Evolutionary conservation across 78 protist species (phyloP).

Genomic region (Dictyostelium intermedium): DNA sequence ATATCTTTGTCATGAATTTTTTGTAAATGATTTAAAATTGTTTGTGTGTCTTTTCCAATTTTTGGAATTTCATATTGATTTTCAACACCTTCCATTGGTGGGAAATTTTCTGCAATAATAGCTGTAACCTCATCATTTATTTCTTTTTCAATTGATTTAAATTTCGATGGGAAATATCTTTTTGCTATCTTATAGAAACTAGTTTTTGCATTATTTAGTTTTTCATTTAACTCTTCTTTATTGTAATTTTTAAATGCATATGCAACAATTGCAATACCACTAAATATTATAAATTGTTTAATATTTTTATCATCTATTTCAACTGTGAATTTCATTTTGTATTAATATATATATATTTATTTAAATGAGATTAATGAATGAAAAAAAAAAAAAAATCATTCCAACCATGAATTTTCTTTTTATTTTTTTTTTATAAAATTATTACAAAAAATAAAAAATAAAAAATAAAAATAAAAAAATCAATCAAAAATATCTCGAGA

Average conservation of each 20-base stretch:
- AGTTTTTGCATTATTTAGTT: not conserved
- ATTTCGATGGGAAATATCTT: not conserved
- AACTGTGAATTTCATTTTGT: not conserved
- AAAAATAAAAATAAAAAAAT: no score
- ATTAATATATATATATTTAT: not conserved
- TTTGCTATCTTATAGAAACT: constrained; percentile 6
- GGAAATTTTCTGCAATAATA: constrained; percentile 36
- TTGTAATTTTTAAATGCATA: not conserved
- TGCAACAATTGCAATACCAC: not conserved
- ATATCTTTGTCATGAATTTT: constrained; percentile 16
- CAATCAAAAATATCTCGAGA: no score
- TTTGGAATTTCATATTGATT: constrained; percentile 12
- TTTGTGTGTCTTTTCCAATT: not conserved
- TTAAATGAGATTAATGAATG: not conserved
- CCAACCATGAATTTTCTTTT: no score
- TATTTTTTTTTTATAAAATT: no score
- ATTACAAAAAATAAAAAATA: no score
- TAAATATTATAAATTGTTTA: not conserved
- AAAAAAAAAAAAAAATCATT: not conserved
- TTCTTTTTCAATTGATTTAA: constrained; percentile 1
- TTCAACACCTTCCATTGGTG: constrained; percentile 18
- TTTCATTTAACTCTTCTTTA: not conserved
- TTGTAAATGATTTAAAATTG: not conserved
- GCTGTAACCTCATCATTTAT: constrained; percentile 10
- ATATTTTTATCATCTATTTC: not conserved